These are phyloP conservation scores for Phaeosphaeriaceae sp. DNA, from an alignment of 2,329 filamentous ascomycete genomes.

Conservation along the genomic window DNA sequence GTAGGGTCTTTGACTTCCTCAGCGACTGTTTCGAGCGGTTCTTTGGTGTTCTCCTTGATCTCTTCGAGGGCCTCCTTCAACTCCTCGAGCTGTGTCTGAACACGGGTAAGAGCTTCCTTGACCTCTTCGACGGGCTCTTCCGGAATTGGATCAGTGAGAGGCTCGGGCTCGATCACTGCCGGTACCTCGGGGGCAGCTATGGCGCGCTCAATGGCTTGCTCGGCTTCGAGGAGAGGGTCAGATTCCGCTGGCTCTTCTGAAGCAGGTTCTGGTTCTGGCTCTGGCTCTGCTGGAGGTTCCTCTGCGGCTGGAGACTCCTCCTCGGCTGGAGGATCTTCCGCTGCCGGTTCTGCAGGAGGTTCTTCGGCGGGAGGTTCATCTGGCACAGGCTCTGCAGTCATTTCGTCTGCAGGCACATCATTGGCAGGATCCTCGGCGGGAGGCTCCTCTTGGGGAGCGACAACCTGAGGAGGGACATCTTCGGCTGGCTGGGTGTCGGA, in stretches of 20 bases:
- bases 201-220: conserved; percentile 7
- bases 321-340: not conserved
- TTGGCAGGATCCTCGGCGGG: not conserved
- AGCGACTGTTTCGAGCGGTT: not conserved
- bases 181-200: conserved; percentile 5
- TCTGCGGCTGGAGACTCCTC: not conserved
- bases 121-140: not conserved
- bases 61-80: not conserved
- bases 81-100: not conserved
- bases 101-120: not conserved
- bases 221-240: conserved; percentile 3
- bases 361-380: not conserved
- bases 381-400: conserved; percentile 1
- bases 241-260: not conserved
- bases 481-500: not conserved
- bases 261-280: not conserved
- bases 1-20: not conserved
- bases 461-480: not conserved
- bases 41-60: not conserved
- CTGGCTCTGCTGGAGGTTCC: not conserved
- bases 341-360: not conserved
- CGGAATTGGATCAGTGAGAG: not conserved
- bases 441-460: not conserved
- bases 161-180: conserved; percentile 2
- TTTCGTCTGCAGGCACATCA: not conserved